Evolutionary conservation across 2,329 filamentous ascomycete species (phyloP), one percentile per base, ranked within the genome.

Genomic region (Ophiocordyceps polyrhachis-furcata): DNA sequence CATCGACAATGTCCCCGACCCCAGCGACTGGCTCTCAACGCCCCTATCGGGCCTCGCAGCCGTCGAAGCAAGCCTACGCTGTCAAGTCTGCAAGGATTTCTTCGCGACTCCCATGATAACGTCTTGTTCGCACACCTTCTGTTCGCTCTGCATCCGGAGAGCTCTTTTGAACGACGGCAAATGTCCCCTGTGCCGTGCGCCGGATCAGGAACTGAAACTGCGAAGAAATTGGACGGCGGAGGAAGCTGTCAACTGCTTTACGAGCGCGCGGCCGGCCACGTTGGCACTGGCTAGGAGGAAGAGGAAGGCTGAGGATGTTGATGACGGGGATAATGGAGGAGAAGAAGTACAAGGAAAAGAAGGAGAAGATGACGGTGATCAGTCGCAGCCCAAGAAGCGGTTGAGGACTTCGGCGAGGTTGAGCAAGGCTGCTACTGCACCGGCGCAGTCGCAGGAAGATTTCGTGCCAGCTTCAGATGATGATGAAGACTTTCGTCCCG

Each of bases 41-140:
- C 72, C 78, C 2, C 67, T 93, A 1, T 64, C 75, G 15, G 66
- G 67, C 14, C 73, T 93, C 45, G 69, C 77, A 42, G 66, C 74
- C 14, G 75, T 98, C 49, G 91, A 98, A 56, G 79, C 82, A 48
- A 79, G 87, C 3, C 70, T 98, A 19, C 84, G 91, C 53, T 98
- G 91, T 63, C 85, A 96, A 62, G 83, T 98, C 48, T 98, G 91
- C 74, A 96, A 96, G 60, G 93, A 98, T 61, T 93, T 96, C 63
- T 96, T 84, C 66, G 78, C 78, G 49, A 93, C 87, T 43, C 91
- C 91, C 0, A 91, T 98, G 75, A 81, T 95, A 49, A 98, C 91
- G 1, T 83, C 84, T 1, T 98, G 91, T 65, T 83, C 78, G 45
- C 91, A 98, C 59, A 96, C 91, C 0, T 98, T 98, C 58, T 98